Conservation (phyloP, 306 rosid genomes). For the Morella rubra region DNA sequence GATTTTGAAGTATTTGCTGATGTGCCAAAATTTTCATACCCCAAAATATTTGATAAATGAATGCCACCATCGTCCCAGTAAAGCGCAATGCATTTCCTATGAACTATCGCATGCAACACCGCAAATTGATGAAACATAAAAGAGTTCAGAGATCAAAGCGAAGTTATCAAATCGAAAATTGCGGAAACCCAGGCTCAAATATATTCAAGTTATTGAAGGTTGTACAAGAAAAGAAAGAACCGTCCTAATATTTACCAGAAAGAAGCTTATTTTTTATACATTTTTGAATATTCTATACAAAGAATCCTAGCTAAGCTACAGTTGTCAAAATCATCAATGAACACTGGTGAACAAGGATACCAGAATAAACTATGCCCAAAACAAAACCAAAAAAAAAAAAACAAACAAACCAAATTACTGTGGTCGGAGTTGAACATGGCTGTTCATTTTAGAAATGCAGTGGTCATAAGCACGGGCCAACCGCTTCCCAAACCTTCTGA, state of each 20-base stretch:
- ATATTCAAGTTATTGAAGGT: background rate
- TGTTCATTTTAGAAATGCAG: slow-evolving; percentile 35
- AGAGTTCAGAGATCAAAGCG: background rate
- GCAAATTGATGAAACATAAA: background rate
- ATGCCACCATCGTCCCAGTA: too few relatives aligned
- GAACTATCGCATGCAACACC: background rate
- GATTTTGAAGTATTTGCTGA: too few relatives aligned
- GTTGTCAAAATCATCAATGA: background rate
- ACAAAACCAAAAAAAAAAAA: background rate
- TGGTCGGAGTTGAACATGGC: slow-evolving; percentile 25
- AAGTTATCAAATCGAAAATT: background rate
- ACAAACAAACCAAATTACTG: slow-evolving; percentile 21
- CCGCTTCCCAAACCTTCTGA: slow-evolving; percentile 65
- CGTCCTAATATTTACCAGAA: background rate
- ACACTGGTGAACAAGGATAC: background rate
- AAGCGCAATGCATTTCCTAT: background rate
- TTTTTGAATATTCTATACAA: background rate
- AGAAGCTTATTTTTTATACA: background rate
- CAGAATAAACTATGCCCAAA: background rate
- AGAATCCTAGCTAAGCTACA: background rate
- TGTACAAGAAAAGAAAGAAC: background rate
- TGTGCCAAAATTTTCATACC: too few relatives aligned
- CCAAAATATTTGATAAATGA: too few relatives aligned
- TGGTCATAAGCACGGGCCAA: slow-evolving; percentile 58
- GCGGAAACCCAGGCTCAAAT: background rate